phyloP scores from a whole-genome alignment of 768 basidiomycete genomes.

The Strobilomyces dryophilus region DNA sequence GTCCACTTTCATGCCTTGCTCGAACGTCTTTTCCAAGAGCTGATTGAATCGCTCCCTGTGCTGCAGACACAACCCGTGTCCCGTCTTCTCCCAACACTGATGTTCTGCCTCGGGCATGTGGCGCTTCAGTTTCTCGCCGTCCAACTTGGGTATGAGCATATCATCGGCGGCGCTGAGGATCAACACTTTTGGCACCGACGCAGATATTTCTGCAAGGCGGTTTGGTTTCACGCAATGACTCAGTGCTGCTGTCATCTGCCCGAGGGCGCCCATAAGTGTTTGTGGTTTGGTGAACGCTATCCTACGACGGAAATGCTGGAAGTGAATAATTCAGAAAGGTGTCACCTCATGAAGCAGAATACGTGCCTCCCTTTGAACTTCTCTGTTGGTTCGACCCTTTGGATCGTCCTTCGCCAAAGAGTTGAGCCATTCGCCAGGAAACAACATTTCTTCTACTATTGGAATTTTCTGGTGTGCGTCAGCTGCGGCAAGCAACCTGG shows the following conservation, averaged over 20 bases:
- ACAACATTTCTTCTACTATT: conserved; percentile 54
- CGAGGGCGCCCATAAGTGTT: conserved; percentile 56
- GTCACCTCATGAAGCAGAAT: background rate
- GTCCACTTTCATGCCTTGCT: conserved; percentile 39
- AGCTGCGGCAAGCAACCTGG: conserved; percentile 33
- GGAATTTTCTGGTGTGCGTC: conserved; percentile 48
- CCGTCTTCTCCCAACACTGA: conserved; percentile 53
- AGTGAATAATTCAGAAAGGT: background rate
- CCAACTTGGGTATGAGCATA: conserved; percentile 46
- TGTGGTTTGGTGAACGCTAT: conserved; percentile 55
- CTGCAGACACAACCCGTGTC: conserved; percentile 60
- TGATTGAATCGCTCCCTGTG: conserved; percentile 46
- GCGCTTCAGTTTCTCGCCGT: conserved; percentile 49
- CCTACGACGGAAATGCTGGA: conserved; percentile 33
- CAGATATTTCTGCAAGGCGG: conserved; percentile 46
- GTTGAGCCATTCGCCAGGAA: conserved; percentile 58
- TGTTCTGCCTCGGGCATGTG: conserved; percentile 58
- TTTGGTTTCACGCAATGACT: conserved; percentile 56
- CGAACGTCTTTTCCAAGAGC: conserved; percentile 52
- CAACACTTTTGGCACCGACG: conserved; percentile 58
- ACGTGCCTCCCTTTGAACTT: conserved; percentile 53
- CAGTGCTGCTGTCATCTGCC: conserved; percentile 66
- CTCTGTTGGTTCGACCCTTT: conserved; percentile 57
- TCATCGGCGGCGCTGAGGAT: conserved; percentile 68
- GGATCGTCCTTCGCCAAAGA: conserved; percentile 49